Evolutionary conservation across 2,329 filamentous ascomycete species (phyloP), one percentile per base, ranked within the genome.

Genomic region (Apiospora aurea): DNA sequence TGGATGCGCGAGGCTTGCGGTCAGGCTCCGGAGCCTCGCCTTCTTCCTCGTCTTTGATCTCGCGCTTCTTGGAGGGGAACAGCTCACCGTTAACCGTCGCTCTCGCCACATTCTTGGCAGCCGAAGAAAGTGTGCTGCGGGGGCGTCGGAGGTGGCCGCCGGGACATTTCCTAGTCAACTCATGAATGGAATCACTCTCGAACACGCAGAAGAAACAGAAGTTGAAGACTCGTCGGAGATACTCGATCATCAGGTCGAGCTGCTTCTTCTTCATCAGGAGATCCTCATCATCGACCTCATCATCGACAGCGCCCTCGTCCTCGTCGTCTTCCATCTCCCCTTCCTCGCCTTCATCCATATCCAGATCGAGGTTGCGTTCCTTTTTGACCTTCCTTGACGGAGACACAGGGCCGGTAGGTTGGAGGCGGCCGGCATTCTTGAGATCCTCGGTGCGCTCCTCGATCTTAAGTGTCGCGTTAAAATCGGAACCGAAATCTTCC

Each of bases 151-250:
- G 90, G 86, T 99, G 96, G n/a, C 96, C 96, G 57, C 96, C 96
- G 38, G 96, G 95, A 78, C 96, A 99, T 83, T 99, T 98, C 73
- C 96, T 91, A 53, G 94, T 95, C 75, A 99, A 87, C 83, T 99
- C 96, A 79, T 99, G 96, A 29, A 98, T 92, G 0, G 96, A 98
- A 82, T 99, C 96, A 79, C 95, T 96, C 83, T 99, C 96, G 77
- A 99, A 98, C 6, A 99, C 97, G 81, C 96, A 99, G 86, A 98
- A 99, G 87, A 99, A 98, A 85, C 96, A 99, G 84, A 99, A 98
- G 83, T 96, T 98, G 87, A 97, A 97, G 70, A 99, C 96, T 21
- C 96, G 92, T 70, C 96, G 94, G 73, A 99, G 88, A 81, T 99
- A 99, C 83, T 99, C 96, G 70, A 98, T 96, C 81, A 97, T 88